Base-by-base conservation (phyloP, 805 yeast genomes). In the Trichomonascus vanleenenianus region DNA sequence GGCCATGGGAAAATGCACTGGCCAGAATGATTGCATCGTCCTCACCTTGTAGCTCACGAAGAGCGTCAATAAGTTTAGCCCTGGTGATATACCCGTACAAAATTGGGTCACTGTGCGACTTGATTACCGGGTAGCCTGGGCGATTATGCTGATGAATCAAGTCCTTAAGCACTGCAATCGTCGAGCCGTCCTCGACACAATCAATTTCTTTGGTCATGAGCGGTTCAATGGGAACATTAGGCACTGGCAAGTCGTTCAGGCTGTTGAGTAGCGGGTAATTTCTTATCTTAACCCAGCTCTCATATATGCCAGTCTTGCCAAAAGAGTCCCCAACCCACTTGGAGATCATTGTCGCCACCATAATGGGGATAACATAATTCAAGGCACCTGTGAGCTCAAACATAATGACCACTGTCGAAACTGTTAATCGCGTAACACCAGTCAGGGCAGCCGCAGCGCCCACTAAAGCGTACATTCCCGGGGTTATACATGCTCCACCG, bases 331-430 rank as follows among this genome's bases (percentile, higher is more conserved):
- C 81, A n/a, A 79, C 72, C 63, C 84, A 74, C 55, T 84, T 80
- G 40, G 89, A 77, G 7, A 80, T 71, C 70, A 87, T 75, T 2
- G 85, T 95, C 1, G 89, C 83, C 11, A 79, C 67, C 96, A 86
- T 86, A 27, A 86, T 83, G 0, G 96, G 96, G 38, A 86, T 67
- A 2, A 85, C 87, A 57, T 86, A 86, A 0, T 84, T 75, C 41
- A 87, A 71, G 0, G 95, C 96, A 20, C 95, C 96, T 0, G 95
- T 85, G 34, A 86, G 66, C 61, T 86, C 96, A 61, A 85, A 83
- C 51, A 85, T 70, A 20, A 87, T 77, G 5, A 86, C 89, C 14
- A 85, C 95, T 6, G 83, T 80, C 38, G 87, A 75, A 51, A 85
- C 81, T 3, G 89, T 85, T 65, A 86, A 74, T 52, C 85, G 78